Conservation (phyloP, 805 yeast genomes). For the Yarrowia alimentaria region DNA sequence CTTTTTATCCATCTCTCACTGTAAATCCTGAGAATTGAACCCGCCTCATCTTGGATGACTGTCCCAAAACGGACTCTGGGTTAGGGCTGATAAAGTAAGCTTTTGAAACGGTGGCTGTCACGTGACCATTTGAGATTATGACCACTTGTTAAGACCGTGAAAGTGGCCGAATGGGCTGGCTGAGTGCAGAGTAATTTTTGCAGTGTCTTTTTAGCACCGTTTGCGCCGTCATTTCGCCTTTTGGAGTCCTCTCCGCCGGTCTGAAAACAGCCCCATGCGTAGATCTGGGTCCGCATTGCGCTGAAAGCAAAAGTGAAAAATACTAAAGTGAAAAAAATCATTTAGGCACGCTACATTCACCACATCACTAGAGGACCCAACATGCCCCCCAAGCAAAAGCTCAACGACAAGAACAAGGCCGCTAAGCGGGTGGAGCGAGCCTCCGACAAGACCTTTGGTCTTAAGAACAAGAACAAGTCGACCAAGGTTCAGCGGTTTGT, state of each 20-base stretch:
- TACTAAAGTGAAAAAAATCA: constrained; percentile 12
- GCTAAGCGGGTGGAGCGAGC: constrained; percentile 57
- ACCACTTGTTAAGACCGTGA: not conserved
- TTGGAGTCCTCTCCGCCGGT: constrained; percentile 9
- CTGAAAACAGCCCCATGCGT: not conserved
- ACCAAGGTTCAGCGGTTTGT: constrained; percentile 79
- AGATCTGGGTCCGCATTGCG: constrained; percentile 8
- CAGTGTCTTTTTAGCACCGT: too few relatives aligned
- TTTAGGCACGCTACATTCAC: constrained; percentile 5
- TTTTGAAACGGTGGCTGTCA: not conserved
- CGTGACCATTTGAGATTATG: constrained; percentile 6
- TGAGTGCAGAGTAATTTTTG: too few relatives aligned
- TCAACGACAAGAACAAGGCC: constrained; percentile 54
- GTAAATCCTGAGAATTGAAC: too few relatives aligned
- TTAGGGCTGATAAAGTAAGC: too few relatives aligned
- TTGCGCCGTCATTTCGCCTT: too few relatives aligned
- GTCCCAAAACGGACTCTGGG: too few relatives aligned
- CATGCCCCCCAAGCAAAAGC: constrained; percentile 54
- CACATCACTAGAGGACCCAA: not conserved
- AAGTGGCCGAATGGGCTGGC: too few relatives aligned
- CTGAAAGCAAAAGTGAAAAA: constrained; percentile 24
- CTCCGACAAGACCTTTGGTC: constrained; percentile 90
- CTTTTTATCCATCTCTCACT: too few relatives aligned
- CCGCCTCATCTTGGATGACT: too few relatives aligned
- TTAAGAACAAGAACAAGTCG: constrained; percentile 93